A percentile compares a stretch with the other conserved stretches of the same genome.
Evolutionary conservation across 2,329 filamentous ascomycete species (phyloP).

Genomic region (Raffaelea ambrosiae): DNA sequence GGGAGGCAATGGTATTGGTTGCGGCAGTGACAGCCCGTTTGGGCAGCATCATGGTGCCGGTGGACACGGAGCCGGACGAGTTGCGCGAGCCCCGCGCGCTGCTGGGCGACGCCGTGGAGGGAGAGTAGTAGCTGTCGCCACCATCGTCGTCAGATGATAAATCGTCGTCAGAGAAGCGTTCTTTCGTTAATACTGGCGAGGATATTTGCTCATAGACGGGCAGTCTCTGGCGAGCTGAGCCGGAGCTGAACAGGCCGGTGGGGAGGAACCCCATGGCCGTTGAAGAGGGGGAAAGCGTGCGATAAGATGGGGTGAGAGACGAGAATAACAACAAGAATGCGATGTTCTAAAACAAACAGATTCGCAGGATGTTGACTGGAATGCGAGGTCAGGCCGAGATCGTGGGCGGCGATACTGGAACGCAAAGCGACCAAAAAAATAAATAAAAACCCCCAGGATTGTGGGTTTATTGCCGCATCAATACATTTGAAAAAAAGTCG

Average conservation of each 20-base stretch:
- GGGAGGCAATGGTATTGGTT: background rate
- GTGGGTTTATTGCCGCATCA: background rate
- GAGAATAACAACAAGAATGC: no score
- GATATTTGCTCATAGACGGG: constrained; percentile 41
- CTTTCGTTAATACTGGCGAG: constrained; percentile 31
- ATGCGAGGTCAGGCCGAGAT: background rate
- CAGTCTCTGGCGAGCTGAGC: constrained; percentile 33
- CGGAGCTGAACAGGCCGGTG: constrained; percentile 27
- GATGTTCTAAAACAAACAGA: no score
- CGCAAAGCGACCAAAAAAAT: no score
- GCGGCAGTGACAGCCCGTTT: constrained; percentile 25
- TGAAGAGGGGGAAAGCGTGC: background rate
- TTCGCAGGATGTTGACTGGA: background rate
- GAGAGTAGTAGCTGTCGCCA: constrained; percentile 26
- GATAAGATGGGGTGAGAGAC: background rate
- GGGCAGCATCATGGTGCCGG: constrained; percentile 35
- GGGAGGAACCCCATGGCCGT: constrained; percentile 40
- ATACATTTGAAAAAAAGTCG: background rate
- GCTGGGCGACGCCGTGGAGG: constrained; percentile 31
- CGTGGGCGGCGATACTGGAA: no score
- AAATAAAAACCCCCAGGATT: no score
- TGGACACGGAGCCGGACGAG: constrained; percentile 34
- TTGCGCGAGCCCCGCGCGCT: constrained; percentile 42
- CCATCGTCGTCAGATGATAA: constrained; percentile 36
- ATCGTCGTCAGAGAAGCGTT: constrained; percentile 43